Evolutionary conservation across 2,329 filamentous ascomycete genomes (phyloP).

Genomic region (Apiospora koreana): DNA sequence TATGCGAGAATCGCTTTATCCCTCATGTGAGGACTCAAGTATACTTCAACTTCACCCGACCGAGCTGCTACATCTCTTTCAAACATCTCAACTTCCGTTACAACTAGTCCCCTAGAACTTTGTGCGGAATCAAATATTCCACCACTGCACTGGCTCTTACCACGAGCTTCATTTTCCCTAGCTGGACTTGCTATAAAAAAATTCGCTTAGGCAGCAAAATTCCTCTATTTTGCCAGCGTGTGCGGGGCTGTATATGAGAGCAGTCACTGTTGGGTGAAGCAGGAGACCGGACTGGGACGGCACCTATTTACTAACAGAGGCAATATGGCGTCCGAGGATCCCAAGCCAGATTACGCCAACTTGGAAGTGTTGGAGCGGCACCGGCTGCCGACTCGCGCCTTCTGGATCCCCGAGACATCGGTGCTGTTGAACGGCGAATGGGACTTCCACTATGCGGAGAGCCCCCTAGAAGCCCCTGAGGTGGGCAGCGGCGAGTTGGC

Average conservation of each 20-base stretch:
- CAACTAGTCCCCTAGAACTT: not conserved
- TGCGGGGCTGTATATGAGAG: not conserved
- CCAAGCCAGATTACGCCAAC: conserved; percentile 49
- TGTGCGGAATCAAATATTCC: not conserved
- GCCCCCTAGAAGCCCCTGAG: conserved; percentile 47
- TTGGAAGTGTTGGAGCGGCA: conserved; percentile 54
- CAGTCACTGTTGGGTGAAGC: not conserved
- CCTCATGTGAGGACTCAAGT: not conserved
- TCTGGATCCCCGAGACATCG: conserved; percentile 49
- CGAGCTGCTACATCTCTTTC: not conserved
- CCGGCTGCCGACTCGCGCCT: conserved; percentile 52
- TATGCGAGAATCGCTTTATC: not conserved
- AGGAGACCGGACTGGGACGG: not conserved
- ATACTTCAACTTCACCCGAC: not conserved
- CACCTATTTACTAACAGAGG: too few species aligned
- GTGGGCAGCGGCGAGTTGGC: conserved; percentile 20
- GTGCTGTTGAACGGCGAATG: conserved; percentile 56
- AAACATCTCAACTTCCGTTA: not conserved
- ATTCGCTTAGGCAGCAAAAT: too few species aligned
- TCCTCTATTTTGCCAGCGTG: not conserved
- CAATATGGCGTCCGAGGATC: conserved; percentile 15
- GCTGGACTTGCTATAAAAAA: too few species aligned
- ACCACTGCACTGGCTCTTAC: not conserved
- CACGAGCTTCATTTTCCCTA: too few species aligned
- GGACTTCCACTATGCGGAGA: conserved; percentile 54